Percentiles rank a stretch among this genome's conserved stretches.
Conservation (phyloP, 306 rosid genomes). For the Delonix regia region DNA sequence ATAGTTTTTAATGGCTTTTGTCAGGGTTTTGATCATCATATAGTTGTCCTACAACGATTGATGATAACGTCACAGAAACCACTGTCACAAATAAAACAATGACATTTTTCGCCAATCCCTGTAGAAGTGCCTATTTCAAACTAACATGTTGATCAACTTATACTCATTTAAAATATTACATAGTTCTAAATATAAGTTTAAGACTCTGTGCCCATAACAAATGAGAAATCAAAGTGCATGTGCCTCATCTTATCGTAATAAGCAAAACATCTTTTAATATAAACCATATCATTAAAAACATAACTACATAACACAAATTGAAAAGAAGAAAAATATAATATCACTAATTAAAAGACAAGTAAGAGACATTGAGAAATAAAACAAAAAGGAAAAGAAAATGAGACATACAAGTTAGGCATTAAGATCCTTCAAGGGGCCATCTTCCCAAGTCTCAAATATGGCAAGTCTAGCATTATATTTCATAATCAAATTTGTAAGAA, state of each 20-base stretch:
- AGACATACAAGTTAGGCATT: slow-evolving; percentile 86
- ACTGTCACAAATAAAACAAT: no score
- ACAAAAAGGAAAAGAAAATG: slow-evolving; percentile 35
- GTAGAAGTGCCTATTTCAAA: not conserved
- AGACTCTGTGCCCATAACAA: not conserved
- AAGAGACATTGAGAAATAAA: not conserved
- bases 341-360: not conserved
- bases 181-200: not conserved
- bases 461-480: slow-evolving; percentile 92
- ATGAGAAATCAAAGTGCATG: not conserved
- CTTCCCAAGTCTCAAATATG: slow-evolving; percentile 99
- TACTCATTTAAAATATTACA: not conserved
- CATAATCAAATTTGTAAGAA: slow-evolving; percentile 35
- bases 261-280: slow-evolving; percentile 7
- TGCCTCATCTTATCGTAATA: not conserved
- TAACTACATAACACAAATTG: not conserved
- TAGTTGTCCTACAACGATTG: no score
- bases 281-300: slow-evolving; percentile 22
- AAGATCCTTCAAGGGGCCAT: slow-evolving; percentile 94
- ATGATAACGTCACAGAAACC: no score
- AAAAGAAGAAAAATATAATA: slow-evolving; percentile 19
- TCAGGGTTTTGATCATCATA: no score
- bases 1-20: no score
- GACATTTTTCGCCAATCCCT: no score
- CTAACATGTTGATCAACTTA: not conserved